These are phyloP conservation scores for Laguncularia racemosa DNA, from an alignment of 345 rosid species.

Conservation along the genomic window DNA sequence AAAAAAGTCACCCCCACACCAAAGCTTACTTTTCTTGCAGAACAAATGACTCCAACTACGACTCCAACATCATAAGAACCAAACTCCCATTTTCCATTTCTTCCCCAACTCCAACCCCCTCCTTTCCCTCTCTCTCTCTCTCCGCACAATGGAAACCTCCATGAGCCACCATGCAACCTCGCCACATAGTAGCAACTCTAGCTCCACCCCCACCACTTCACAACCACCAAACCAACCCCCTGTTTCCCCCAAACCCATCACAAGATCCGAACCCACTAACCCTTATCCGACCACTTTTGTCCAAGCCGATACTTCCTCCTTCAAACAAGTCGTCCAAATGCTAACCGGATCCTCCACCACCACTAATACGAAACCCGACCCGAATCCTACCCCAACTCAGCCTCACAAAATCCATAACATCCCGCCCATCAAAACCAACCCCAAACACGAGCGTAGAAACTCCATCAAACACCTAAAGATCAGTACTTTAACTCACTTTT, in stretches of 20 bases:
- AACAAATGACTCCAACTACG: conserved; percentile 27
- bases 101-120: neutral
- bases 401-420: conserved; percentile 55
- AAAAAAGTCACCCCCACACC: conserved; percentile 27
- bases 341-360: conserved; percentile 84
- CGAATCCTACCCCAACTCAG: conserved; percentile 19
- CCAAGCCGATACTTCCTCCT: conserved; percentile 86
- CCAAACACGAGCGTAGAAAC: conserved; percentile 83
- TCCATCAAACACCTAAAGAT: conserved; percentile 81
- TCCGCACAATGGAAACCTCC: conserved; percentile 51
- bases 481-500: conserved; percentile 64
- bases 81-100: conserved; percentile 5
- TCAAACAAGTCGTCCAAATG: conserved; percentile 98
- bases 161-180: conserved; percentile 38
- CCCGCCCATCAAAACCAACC: conserved; percentile 88
- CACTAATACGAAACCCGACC: conserved; percentile 12
- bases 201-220: conserved; percentile 20
- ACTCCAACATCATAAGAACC: neutral
- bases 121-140: conserved; percentile 3
- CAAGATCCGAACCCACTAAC: conserved; percentile 77
- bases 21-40: conserved; percentile 49
- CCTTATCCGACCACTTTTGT: conserved; percentile 97
- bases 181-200: conserved; percentile 15
- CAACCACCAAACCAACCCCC: conserved; percentile 16
- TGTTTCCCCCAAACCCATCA: conserved; percentile 38